Evolutionary conservation across 2,329 filamentous ascomycete species (phyloP), one percentile per base, ranked within the genome.

Genomic region (Hymenoscyphus fructigenus): DNA sequence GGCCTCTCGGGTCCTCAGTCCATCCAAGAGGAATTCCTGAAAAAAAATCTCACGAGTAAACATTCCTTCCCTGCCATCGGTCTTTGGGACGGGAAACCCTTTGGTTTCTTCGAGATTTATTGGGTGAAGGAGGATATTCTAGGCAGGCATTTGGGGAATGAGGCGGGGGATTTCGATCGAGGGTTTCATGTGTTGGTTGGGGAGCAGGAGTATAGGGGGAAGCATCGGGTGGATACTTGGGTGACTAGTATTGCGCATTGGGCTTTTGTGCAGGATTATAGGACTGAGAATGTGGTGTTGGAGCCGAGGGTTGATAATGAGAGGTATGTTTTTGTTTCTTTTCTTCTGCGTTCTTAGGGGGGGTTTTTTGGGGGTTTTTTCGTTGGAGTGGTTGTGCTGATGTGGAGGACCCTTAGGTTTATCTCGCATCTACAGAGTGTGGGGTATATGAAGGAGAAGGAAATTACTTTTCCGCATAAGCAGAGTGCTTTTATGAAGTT

Each of bases 101-200:
- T 98, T 79, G 95, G 93, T 0, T 99, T 96, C 76, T 97, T 99
- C 75, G 95, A 99, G 80, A 85, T 99, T 38, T 99, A 99, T 79
- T 99, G 95, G 94, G 92, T 95, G 3, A 97, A 96, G 74, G 95
- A 99, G 75, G 95, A 98, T 74, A 80, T 82, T 0, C 76, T 99
- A 0, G 92, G 91, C 0, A 84, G 83, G 58, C 83, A 92, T 68
- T 78, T 96, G n/a, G 83, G 88, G 76, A 83, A 83, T 26, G 83
- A 85, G 3, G 86, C 88, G 0, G 86, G 85, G 7, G 91, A 97
- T 72, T 98, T 90, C 78, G 94, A 98, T 72, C 83, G 95, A 6
- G 95, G 95, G 0, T 79, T 98, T 20, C 95, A 99, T 74, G 87
- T 95, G 14, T 81, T 99, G 47, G 85, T 99, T 3, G 95, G 95